Base-by-base conservation (phyloP, 805 yeast species). In the Metschnikowia cerradonensis region DNA sequence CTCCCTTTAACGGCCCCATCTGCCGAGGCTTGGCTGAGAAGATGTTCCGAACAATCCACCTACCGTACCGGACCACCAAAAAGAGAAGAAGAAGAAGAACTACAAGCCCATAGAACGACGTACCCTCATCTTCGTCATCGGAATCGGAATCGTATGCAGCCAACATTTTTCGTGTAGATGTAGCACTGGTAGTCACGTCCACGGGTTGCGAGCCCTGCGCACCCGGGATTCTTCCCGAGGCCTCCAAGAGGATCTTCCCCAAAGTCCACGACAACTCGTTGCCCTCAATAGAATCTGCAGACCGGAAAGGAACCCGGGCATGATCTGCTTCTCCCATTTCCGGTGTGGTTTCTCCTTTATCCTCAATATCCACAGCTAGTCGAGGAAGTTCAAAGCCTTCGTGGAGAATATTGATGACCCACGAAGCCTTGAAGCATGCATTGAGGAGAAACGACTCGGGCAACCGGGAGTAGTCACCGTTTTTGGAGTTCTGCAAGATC, bases 221-320 rank as follows among this genome's bases (percentile, higher is more conserved):
- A 6, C 53, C 31, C 4, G 49, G 48, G 6, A 88, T 75, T 55
- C 82, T 83, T 14, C 91, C 80, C 0, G 96, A 83, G 0, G 96
- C 97, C 65, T 83, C 88, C 11, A 92, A 66, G 3, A 94, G 64
- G 26, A 91, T 90, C 61, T 87, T 85, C 4, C 99, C 99, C 34
- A 94, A 65, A 0, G 98, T 92, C 99, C 99, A 94, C 0, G 97
- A 87, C 15, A 94, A 72, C 58, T 94, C 99, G 4, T 83, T 81
- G 2, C 95, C 97, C 52, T 88, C 79, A 32, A 94, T 81, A 15
- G 83, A 77, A 49, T 85, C 84, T 0, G 94, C 90, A 53, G 95
- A 86, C 67, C 86, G 90, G 67, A 94, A 90, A 0, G 91, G 85
- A 35, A 85, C 75, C 61, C 69, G 74, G 5, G 62, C 71, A 1